Conservation (phyloP, 2,329 filamentous ascomycete genomes). For the Colletotrichum coccodes region DNA sequence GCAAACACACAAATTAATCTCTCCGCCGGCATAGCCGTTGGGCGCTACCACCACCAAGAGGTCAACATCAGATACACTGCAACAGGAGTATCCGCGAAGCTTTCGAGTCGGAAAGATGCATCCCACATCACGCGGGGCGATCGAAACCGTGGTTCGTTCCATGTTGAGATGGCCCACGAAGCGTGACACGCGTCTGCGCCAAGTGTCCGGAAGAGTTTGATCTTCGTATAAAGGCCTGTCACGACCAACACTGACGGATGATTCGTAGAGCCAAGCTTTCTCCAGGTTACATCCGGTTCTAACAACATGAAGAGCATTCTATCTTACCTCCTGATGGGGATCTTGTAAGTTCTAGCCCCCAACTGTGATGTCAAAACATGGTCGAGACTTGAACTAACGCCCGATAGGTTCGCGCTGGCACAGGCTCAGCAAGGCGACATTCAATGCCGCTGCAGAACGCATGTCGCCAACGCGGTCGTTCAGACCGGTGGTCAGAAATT, state of each 20-base stretch:
- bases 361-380: no score
- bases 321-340: conserved; percentile 15
- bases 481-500: conserved; percentile 15
- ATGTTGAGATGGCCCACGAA: not conserved
- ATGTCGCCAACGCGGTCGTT: conserved; percentile 4
- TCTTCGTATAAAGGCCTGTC: conserved; percentile 3
- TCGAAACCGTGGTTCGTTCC: not conserved
- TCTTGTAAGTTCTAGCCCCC: conserved; percentile 7
- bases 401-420: conserved; percentile 9
- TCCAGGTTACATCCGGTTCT: not conserved
- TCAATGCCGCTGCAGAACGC: conserved; percentile 21
- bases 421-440: conserved; percentile 26
- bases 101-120: not conserved
- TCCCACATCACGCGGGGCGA: not conserved
- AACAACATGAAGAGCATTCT: conserved; percentile 19
- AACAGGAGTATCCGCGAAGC: not conserved
- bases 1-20: not conserved
- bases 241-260: not conserved
- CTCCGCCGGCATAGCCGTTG: not conserved
- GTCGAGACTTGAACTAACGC: not conserved
- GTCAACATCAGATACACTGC: not conserved
- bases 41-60: not conserved
- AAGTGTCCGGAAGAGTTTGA: not conserved
- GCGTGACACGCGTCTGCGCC: not conserved
- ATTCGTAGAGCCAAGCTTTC: not conserved